Evolutionary conservation across 331 rosid species (phyloP).

Genomic region (Quercus lobata): DNA sequence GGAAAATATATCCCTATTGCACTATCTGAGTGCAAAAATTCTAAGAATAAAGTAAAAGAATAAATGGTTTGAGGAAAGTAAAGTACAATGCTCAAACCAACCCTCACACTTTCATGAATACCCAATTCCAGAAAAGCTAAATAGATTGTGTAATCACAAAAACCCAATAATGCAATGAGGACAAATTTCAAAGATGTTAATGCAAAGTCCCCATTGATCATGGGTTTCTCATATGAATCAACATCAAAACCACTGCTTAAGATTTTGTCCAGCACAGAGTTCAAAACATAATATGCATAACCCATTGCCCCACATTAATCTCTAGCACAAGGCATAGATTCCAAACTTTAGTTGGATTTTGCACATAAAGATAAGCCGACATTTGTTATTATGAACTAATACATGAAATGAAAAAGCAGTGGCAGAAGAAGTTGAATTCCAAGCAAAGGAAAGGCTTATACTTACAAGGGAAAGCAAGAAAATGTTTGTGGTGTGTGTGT

Average conservation of each 20-base stretch:
- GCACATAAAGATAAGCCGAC: conserved; percentile 52
- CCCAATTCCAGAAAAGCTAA: conserved; percentile 23
- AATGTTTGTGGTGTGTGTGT: conserved; percentile 34
- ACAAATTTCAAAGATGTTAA: conserved; percentile 16
- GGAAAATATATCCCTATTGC: not conserved
- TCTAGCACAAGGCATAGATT: conserved; percentile 36
- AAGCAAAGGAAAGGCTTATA: conserved; percentile 57
- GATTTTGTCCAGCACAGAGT: conserved; percentile 20
- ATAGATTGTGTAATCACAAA: conserved; percentile 1
- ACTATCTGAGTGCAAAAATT: not conserved
- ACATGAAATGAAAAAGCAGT: conserved; percentile 6
- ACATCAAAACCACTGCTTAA: conserved; percentile 12
- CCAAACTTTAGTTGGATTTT: conserved; percentile 53
- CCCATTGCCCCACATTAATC: conserved; percentile 42
- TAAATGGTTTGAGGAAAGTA: conserved; percentile 10
- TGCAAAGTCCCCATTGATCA: conserved; percentile 6
- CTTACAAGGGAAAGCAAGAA: conserved; percentile 69
- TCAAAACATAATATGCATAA: conserved; percentile 30
- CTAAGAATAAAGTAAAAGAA: conserved; percentile 19
- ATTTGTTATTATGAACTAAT: conserved; percentile 14
- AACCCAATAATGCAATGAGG: conserved; percentile 18
- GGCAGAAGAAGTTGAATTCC: conserved; percentile 40
- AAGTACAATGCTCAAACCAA: conserved; percentile 11
- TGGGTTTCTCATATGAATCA: conserved; percentile 26
- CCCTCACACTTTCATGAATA: conserved; percentile 14